phyloP scores from a whole-genome alignment of 495 filamentous ascomycete genomes.

The Penicillium odoratum region DNA sequence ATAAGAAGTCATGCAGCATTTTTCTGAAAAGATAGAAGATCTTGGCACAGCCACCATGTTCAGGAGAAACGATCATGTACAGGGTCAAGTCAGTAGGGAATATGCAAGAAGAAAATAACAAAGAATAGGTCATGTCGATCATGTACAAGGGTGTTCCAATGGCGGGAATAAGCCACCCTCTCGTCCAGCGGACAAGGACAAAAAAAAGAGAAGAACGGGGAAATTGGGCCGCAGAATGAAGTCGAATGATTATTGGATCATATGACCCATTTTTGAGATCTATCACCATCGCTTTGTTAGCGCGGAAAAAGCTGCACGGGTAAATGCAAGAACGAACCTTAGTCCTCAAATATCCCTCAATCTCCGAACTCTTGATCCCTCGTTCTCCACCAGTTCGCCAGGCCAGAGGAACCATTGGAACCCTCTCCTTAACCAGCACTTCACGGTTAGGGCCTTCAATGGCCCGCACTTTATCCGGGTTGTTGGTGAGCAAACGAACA shows the following conservation, averaged over 20 bases:
- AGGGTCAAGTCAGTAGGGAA: slow-evolving; percentile 14
- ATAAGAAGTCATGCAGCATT: slow-evolving; percentile 9
- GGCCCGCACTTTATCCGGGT: slow-evolving; percentile 93
- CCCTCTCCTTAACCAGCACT: slow-evolving; percentile 82
- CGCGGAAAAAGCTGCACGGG: not conserved
- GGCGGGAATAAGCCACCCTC: slow-evolving; percentile 1
- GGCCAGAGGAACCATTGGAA: slow-evolving; percentile 93
- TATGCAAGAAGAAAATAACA: slow-evolving; percentile 14
- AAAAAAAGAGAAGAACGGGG: slow-evolving; percentile 10
- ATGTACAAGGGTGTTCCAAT: slow-evolving; percentile 23
- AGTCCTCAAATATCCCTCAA: slow-evolving; percentile 89
- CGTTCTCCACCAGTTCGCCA: slow-evolving; percentile 81
- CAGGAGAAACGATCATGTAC: slow-evolving; percentile 16
- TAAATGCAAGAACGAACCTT: slow-evolving; percentile 61
- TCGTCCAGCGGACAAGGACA: not conserved
- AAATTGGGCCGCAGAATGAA: not conserved
- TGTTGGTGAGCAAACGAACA: slow-evolving; percentile 90
- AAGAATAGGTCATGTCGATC: slow-evolving; percentile 25
- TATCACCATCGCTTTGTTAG: slow-evolving; percentile 22
- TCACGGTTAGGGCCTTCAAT: slow-evolving; percentile 90
- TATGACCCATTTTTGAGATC: slow-evolving; percentile 74
- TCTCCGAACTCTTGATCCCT: slow-evolving; percentile 82
- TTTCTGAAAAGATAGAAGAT: not conserved
- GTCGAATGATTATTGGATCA: slow-evolving; percentile 47
- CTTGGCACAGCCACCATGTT: slow-evolving; percentile 2